A percentile compares a stretch with the other conserved stretches of the same genome.
Evolutionary conservation across 371 early-diverging fungal species (phyloP).

Genomic region (Apophysomyces sp.): DNA sequence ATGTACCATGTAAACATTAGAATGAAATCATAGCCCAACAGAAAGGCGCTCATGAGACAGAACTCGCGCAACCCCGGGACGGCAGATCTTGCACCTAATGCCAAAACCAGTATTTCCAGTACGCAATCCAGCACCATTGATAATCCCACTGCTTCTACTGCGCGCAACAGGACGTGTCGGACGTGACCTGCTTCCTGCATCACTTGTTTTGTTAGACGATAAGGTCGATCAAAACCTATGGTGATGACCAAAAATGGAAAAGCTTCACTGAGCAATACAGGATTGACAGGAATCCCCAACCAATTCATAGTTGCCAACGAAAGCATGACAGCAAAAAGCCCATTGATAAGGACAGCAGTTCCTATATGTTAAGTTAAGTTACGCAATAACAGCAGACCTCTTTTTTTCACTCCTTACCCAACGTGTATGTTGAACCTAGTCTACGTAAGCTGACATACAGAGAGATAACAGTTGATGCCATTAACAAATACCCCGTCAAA

Average conservation of each 20-base stretch:
- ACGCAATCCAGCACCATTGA: constrained; percentile 76
- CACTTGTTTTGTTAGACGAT: constrained; percentile 80
- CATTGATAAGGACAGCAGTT: constrained; percentile 62
- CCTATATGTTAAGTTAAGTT: constrained; percentile 25
- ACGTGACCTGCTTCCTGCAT: constrained; percentile 55
- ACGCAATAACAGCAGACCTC: neutral
- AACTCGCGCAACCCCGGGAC: constrained; percentile 80
- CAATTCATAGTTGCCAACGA: constrained; percentile 68
- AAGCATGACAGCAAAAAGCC: constrained; percentile 80
- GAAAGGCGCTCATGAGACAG: constrained; percentile 77
- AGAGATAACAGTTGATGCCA: constrained; percentile 79
- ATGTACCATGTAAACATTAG: constrained; percentile 87
- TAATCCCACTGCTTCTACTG: constrained; percentile 68
- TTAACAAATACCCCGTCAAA: constrained; percentile 81
- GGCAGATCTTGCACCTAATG: constrained; percentile 77
- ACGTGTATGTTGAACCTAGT: constrained; percentile 81
- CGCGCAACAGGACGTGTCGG: constrained; percentile 65
- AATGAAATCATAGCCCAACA: constrained; percentile 80
- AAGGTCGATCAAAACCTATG: constrained; percentile 91
- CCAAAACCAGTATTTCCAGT: constrained; percentile 81
- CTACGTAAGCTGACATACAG: constrained; percentile 86
- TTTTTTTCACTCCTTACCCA: constrained; percentile 46
- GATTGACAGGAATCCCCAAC: constrained; percentile 71
- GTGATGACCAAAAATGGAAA: constrained; percentile 91
- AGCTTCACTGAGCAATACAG: constrained; percentile 81